Evolutionary conservation across 2,329 filamentous ascomycete genomes (phyloP).

Genomic region (Fusarium goolgardi): DNA sequence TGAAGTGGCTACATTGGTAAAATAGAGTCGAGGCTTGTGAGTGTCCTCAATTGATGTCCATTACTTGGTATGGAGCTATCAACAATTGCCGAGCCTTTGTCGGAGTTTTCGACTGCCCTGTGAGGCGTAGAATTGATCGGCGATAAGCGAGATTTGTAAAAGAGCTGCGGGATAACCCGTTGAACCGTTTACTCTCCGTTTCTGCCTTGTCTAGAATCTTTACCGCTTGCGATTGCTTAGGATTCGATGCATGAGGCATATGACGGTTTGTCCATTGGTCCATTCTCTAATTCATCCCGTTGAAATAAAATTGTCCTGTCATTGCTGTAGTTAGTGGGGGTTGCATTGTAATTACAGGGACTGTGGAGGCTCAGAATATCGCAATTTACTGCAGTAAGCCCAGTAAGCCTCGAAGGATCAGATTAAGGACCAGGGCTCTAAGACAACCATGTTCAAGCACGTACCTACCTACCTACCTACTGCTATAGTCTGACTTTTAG

Average conservation of each 20-base stretch:
- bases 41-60: background rate
- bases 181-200: background rate
- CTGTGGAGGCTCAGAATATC: slow-evolving; percentile 9
- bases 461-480: background rate
- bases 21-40: background rate
- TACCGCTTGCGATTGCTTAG: background rate
- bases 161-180: background rate
- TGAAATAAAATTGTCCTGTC: background rate
- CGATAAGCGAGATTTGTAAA: slow-evolving; percentile 1
- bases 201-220: background rate
- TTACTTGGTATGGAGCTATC: background rate
- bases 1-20: accelerated
- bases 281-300: background rate
- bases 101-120: background rate
- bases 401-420: background rate
- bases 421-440: background rate
- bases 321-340: no score
- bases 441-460: background rate
- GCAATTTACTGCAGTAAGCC: slow-evolving; percentile 20
- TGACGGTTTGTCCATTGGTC: background rate
- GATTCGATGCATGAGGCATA: background rate
- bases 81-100: background rate
- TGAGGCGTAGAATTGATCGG: background rate
- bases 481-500: background rate
- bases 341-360: background rate